Percentiles rank a stretch among this genome's conserved stretches.
phyloP scores from a whole-genome alignment of 2,329 filamentous ascomycete species.

The Sclerotinia sclerotiorum region DNA sequence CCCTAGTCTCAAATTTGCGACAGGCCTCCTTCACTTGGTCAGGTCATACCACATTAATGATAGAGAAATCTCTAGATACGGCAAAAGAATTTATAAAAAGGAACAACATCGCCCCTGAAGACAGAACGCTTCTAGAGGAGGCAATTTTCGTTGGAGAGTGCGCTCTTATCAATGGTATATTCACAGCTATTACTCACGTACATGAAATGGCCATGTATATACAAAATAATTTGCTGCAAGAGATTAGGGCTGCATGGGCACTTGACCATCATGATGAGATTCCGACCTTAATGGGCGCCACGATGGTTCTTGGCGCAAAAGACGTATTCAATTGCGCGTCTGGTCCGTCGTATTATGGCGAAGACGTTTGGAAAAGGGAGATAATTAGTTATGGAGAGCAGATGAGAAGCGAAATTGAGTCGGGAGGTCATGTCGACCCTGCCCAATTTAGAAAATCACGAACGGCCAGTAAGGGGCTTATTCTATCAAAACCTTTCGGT shows the following conservation, averaged over 20 bases:
- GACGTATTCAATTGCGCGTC: neutral
- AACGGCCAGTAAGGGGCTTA: constrained; percentile 29
- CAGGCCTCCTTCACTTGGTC: constrained; percentile 83
- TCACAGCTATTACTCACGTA: constrained; percentile 64
- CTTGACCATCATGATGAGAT: constrained; percentile 51
- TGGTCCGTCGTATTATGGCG: constrained; percentile 22
- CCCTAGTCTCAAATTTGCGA: constrained; percentile 74
- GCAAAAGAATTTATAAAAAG: constrained; percentile 67
- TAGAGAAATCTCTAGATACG: constrained; percentile 63
- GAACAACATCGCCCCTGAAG: constrained; percentile 56
- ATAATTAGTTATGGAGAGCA: neutral
- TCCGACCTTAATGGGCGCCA: constrained; percentile 55
- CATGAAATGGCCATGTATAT: constrained; percentile 80
- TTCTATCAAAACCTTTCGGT: neutral
- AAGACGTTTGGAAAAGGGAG: neutral
- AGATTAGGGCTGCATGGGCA: constrained; percentile 64
- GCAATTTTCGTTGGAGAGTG: constrained; percentile 65
- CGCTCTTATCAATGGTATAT: constrained; percentile 60
- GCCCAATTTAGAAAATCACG: constrained; percentile 28
- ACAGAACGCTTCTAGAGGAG: constrained; percentile 59
- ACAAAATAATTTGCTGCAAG: constrained; percentile 59
- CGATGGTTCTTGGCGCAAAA: constrained; percentile 5
- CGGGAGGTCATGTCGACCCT: neutral
- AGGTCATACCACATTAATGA: constrained; percentile 65
- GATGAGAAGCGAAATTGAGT: neutral